Evolutionary conservation across 177 flowering plant genomes (phyloP).

Genomic region (Tripterygium wilfordii): DNA sequence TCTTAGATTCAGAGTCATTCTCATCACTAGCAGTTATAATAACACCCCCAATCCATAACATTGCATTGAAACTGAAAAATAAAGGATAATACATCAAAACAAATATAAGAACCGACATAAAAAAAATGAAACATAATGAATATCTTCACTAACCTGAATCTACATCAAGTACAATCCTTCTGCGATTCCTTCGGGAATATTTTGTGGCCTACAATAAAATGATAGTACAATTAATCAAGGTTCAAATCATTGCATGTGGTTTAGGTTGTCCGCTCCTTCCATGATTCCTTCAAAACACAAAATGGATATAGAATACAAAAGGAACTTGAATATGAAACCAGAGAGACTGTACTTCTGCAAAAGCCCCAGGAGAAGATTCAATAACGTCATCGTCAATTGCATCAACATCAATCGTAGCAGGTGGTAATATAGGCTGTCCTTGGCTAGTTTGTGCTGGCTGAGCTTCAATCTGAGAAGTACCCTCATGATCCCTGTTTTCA

Average conservation of each 20-base stretch:
- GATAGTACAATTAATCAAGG: not conserved
- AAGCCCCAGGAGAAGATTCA: constrained; percentile 60
- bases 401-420: constrained; percentile 61
- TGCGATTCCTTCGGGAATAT: constrained; percentile 45
- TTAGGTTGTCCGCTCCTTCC: no score
- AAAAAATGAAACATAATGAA: not conserved
- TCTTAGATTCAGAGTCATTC: no score
- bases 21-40: no score
- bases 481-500: constrained; percentile 37
- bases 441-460: constrained; percentile 14
- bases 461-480: constrained; percentile 17
- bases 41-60: no score
- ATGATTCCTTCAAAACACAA: not conserved
- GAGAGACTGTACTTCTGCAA: constrained; percentile 46
- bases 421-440: constrained; percentile 12
- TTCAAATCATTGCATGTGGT: no score
- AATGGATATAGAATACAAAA: not conserved
- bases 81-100: no score
- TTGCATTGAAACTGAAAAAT: no score
- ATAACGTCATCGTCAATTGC: constrained; percentile 76
- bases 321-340: no score
- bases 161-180: constrained; percentile 39
- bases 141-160: constrained; percentile 35
- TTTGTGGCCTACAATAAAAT: constrained; percentile 47
- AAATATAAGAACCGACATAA: not conserved